phyloP scores from a whole-genome alignment of 345 rosid genomes.

The Salix caprea region DNA sequence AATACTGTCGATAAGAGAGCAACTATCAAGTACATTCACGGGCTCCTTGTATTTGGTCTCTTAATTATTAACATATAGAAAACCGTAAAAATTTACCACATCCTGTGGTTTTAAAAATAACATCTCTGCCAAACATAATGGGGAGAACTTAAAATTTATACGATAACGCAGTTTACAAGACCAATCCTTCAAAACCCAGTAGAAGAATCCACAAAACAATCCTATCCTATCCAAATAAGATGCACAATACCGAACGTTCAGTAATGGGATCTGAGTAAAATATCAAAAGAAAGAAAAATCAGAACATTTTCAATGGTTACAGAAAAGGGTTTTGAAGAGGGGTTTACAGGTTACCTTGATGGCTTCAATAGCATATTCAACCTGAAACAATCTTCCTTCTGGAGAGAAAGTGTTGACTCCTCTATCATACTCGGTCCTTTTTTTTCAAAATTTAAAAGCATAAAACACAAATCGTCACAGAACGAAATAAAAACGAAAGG shows the following conservation, averaged over 20 bases:
- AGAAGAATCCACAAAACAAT: not conserved
- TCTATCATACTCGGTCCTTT: slow-evolving; percentile 97
- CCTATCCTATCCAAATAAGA: not conserved
- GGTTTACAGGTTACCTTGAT: slow-evolving; percentile 57
- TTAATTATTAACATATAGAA: not conserved
- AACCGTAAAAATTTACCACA: not conserved
- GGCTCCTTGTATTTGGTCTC: not conserved
- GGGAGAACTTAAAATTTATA: not conserved
- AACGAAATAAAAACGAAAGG: not conserved
- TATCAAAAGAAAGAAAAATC: not conserved
- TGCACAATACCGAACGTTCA: not conserved
- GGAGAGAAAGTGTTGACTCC: slow-evolving; percentile 99
- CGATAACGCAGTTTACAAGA: not conserved
- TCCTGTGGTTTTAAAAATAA: not conserved
- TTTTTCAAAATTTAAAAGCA: not conserved
- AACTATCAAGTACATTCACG: not conserved
- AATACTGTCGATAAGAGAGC: not conserved
- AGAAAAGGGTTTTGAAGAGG: not conserved
- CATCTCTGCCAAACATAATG: not conserved
- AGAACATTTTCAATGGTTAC: not conserved
- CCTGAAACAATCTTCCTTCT: slow-evolving; percentile 92
- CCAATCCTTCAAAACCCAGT: not conserved
- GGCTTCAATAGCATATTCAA: slow-evolving; percentile 97
- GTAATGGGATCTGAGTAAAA: not conserved
- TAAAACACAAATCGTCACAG: not conserved